A percentile compares a stretch with the other conserved stretches of the same genome.
Conservation (phyloP, 305 asterid species). For the Petunia hybrid region DNA sequence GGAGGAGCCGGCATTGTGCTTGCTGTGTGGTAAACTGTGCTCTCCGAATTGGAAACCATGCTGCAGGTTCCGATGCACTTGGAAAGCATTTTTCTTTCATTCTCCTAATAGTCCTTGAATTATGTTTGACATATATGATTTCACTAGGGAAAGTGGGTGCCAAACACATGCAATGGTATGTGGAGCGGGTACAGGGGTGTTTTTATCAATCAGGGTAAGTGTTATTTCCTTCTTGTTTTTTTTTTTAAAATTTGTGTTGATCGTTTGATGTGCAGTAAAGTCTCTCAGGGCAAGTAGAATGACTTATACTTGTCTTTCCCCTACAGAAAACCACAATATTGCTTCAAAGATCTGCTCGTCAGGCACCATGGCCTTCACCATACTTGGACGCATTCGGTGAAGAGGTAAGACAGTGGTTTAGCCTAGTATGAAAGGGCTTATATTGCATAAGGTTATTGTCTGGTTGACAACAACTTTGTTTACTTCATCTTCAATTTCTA, state of each 20-base stretch:
- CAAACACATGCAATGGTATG: slow-evolving; percentile 82
- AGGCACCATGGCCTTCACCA: slow-evolving; percentile 98
- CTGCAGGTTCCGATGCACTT: slow-evolving; percentile 73
- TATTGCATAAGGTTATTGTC: neutral
- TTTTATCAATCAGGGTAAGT: slow-evolving; percentile 79
- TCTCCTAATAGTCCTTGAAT: slow-evolving; percentile 15
- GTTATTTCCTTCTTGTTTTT: slow-evolving; percentile 20
- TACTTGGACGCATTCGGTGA: slow-evolving; percentile 97
- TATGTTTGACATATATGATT: slow-evolving; percentile 38
- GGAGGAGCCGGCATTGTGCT: slow-evolving; percentile 91
- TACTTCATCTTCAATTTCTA: neutral
- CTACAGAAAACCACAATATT: slow-evolving; percentile 84
- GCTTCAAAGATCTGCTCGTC: slow-evolving; percentile 92
- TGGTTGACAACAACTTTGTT: slow-evolving; percentile 14
- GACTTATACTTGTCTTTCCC: slow-evolving; percentile 26
- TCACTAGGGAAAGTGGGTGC: slow-evolving; percentile 75
- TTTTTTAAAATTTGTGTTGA: neutral
- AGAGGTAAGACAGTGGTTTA: slow-evolving; percentile 66
- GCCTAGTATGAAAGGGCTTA: slow-evolving; percentile 12
- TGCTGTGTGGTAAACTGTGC: slow-evolving; percentile 94
- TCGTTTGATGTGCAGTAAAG: neutral
- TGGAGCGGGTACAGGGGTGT: slow-evolving; percentile 97
- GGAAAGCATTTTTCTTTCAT: neutral
- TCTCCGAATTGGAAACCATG: slow-evolving; percentile 86
- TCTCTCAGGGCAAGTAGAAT: slow-evolving; percentile 19